Base-by-base conservation (phyloP, 306 rosid genomes). In the Parietaria judaica region DNA sequence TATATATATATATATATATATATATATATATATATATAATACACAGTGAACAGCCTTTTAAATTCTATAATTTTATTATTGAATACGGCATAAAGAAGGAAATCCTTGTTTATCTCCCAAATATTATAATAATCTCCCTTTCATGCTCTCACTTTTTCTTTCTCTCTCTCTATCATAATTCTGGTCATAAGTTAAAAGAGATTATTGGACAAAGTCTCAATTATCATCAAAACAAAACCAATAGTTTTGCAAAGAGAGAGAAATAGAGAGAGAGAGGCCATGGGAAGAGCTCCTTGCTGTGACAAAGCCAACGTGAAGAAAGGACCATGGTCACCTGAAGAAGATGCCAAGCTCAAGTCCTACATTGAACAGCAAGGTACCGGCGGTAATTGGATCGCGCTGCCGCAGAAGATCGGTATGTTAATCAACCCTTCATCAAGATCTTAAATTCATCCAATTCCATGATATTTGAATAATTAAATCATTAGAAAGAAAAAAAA, bases 241-340 rank as follows among this genome's bases (percentile, higher is more conserved):
- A 9, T 49, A 10, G 5, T 49, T 49, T 49, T 11, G 6, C 45
- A 36, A 4, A 56, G 60, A 56, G 60, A 16, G 41, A 34, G 0
- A 7, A 23, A 48, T 66, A 51, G 69, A 58, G 60, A 39, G 58
- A 11, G 58, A 74, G 64, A 45, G 17, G 66, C 63, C 48, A 80
- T 89, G 97, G 97, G 97, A 14, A 86, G 97, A 69, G 97, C 97
- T 74, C 97, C 97, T 76, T 89, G 97, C 75, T 89, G 97, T 62
- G 97, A 89, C 81, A 89, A 89, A 76, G 92, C 97, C 69, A 89
- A 86, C 85, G 97, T 89, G 68, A 89, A 89, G 91, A 89, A 76
- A 79, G 97, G 97, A 0, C 97, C 95, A 12, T 89, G 97, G 97
- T 86, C 97, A 0, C 84, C 91, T 1, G 97, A 89, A 68, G 97